These are phyloP conservation scores for Curvularia sp. DNA, from an alignment of 2,329 filamentous ascomycete species.

Conservation along the genomic window DNA sequence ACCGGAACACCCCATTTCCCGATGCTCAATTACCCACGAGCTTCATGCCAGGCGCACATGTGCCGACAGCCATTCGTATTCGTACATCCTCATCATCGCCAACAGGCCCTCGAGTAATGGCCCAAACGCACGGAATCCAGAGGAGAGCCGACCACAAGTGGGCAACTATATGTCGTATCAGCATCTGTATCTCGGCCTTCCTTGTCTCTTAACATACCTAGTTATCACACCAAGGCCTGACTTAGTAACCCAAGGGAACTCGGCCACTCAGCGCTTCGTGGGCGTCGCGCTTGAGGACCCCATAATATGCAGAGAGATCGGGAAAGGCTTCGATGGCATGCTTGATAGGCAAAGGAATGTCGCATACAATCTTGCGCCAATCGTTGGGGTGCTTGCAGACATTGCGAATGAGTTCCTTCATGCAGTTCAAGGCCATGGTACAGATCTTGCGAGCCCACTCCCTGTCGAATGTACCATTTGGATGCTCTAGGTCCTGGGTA, in stretches of 20 bases:
- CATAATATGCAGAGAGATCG: conserved; percentile 28
- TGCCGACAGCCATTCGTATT: not conserved
- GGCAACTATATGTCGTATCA: not conserved
- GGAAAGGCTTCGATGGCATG: conserved; percentile 28
- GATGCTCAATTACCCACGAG: not conserved
- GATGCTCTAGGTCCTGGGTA: conserved; percentile 34
- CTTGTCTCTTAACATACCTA: not conserved
- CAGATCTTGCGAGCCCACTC: conserved; percentile 26
- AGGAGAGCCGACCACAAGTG: not conserved
- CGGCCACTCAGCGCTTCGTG: conserved; percentile 28
- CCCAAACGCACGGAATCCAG: not conserved
- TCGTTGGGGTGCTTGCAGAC: conserved; percentile 26
- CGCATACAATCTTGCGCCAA: conserved; percentile 31
- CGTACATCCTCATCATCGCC: not conserved
- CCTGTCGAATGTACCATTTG: conserved; percentile 30
- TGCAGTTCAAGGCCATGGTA: conserved; percentile 27
- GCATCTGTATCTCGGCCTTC: not conserved
- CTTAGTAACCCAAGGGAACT: conserved; percentile 26
- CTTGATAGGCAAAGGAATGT: conserved; percentile 29
- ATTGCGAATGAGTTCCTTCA: conserved; percentile 27
- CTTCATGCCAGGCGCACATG: not conserved
- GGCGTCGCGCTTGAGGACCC: conserved; percentile 28
- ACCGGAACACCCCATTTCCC: not conserved
- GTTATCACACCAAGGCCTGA: not conserved
- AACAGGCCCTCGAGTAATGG: not conserved